These are phyloP conservation scores for Penicillium paxilli DNA, from an alignment of 495 filamentous ascomycete species.

Conservation along the genomic window DNA sequence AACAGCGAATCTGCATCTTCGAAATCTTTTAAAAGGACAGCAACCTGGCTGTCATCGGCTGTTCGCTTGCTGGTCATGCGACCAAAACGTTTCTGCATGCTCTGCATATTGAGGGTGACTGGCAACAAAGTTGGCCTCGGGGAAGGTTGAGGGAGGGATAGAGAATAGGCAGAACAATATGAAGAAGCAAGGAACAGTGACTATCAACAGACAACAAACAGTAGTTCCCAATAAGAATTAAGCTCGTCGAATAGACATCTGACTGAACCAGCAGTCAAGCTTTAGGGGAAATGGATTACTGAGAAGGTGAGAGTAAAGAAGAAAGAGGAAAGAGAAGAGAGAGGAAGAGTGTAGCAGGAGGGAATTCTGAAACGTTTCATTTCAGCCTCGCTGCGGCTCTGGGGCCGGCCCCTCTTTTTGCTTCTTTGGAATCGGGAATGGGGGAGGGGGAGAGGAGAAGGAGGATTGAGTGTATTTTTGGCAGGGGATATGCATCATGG, in stretches of 20 bases:
- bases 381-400: constrained; percentile 2
- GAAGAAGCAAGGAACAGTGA: neutral
- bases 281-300: neutral
- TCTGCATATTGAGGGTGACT: constrained; percentile 64
- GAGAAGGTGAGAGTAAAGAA: neutral
- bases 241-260: neutral
- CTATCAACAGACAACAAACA: too few species aligned
- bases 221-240: neutral
- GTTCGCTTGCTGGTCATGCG: constrained; percentile 63
- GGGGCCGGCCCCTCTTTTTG: neutral
- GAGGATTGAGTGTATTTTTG: neutral
- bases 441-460: too few species aligned
- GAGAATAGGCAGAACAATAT: neutral
- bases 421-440: neutral
- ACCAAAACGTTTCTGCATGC: constrained; percentile 74
- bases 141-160: neutral
- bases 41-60: constrained; percentile 77
- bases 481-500: neutral
- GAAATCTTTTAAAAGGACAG: constrained; percentile 76
- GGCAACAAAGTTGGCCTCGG: neutral
- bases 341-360: neutral
- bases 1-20: constrained; percentile 81
- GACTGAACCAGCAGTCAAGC: neutral
- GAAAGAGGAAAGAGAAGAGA: neutral
- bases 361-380: neutral